Evolutionary conservation across 176 grass and related monocot species (phyloP).

Genomic region (Pharus latifolius): DNA sequence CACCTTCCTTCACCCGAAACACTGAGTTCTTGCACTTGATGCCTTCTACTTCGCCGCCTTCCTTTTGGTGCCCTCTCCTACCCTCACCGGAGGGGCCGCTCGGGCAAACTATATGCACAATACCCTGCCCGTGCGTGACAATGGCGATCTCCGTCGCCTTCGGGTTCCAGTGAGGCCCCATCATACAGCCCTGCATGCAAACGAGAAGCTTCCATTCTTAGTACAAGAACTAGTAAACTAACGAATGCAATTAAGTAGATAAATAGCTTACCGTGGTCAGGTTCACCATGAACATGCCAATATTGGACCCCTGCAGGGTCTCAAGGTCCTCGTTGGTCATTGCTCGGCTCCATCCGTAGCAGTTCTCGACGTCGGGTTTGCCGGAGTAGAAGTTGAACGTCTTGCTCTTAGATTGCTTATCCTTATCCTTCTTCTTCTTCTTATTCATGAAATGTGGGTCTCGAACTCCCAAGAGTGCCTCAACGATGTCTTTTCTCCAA

Average conservation of each 20-base stretch:
- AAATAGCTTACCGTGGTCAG: slow-evolving; percentile 44
- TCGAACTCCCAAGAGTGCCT: slow-evolving; percentile 33
- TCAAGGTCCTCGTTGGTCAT: slow-evolving; percentile 57
- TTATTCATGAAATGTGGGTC: slow-evolving; percentile 33
- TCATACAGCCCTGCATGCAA: slow-evolving; percentile 61
- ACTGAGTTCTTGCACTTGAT: slow-evolving; percentile 33
- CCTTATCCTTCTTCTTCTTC: slow-evolving; percentile 51
- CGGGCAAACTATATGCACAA: slow-evolving; percentile 70
- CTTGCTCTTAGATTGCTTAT: slow-evolving; percentile 34
- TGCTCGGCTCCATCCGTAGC: slow-evolving; percentile 77
- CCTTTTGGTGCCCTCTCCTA: not conserved
- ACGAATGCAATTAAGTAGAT: not conserved
- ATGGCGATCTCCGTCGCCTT: slow-evolving; percentile 72
- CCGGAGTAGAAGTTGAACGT: slow-evolving; percentile 71
- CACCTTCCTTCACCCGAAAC: slow-evolving; percentile 61
- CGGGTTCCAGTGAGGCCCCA: slow-evolving; percentile 94
- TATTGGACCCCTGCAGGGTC: slow-evolving; percentile 30
- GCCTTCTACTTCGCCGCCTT: not conserved
- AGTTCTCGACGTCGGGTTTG: slow-evolving; percentile 70
- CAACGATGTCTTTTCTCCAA: slow-evolving; percentile 47
- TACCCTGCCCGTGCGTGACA: slow-evolving; percentile 43
- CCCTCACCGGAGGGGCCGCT: slow-evolving; percentile 13
- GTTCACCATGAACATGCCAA: slow-evolving; percentile 85
- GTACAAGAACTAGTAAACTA: not conserved
- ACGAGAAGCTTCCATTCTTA: not conserved